Conservation (phyloP, 495 filamentous ascomycete genomes). For the Beverwykella pulmonaria region DNA sequence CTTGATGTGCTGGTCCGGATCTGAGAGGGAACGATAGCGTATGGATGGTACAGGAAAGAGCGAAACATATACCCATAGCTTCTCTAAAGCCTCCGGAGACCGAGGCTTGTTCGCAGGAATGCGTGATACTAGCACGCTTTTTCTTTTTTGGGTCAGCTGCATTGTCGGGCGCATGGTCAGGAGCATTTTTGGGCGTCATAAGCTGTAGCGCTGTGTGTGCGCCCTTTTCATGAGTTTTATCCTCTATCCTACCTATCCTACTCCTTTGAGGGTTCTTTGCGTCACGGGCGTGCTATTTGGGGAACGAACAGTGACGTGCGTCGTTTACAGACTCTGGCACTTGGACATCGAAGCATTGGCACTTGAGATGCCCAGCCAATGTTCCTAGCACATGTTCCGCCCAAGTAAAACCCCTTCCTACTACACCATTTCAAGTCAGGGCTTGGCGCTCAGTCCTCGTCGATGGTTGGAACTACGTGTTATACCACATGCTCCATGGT, state of each 20-base stretch:
- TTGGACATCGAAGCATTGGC: too few relatives aligned
- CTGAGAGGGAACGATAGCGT: conserved; percentile 17
- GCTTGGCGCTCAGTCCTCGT: too few relatives aligned
- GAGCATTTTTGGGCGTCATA: background rate
- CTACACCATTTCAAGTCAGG: too few relatives aligned
- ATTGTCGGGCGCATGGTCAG: background rate
- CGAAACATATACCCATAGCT: background rate
- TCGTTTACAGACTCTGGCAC: too few relatives aligned
- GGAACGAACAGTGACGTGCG: background rate
- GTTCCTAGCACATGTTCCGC: too few relatives aligned
- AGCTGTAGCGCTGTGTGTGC: background rate
- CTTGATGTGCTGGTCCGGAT: conserved; percentile 46
- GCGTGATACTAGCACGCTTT: background rate
- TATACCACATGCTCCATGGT: too few relatives aligned
- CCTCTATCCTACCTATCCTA: background rate
- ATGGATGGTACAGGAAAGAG: background rate
- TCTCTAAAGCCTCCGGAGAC: background rate
- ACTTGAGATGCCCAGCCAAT: too few relatives aligned
- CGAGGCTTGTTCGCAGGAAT: background rate
- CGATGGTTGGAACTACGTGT: too few relatives aligned
- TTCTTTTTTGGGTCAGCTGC: background rate
- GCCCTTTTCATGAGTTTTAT: background rate
- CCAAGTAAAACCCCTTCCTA: too few relatives aligned
- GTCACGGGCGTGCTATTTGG: background rate
- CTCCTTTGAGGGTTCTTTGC: background rate